These are phyloP conservation scores for Fusarium sp. DNA, from an alignment of 2,329 filamentous ascomycete species.

Conservation along the genomic window DNA sequence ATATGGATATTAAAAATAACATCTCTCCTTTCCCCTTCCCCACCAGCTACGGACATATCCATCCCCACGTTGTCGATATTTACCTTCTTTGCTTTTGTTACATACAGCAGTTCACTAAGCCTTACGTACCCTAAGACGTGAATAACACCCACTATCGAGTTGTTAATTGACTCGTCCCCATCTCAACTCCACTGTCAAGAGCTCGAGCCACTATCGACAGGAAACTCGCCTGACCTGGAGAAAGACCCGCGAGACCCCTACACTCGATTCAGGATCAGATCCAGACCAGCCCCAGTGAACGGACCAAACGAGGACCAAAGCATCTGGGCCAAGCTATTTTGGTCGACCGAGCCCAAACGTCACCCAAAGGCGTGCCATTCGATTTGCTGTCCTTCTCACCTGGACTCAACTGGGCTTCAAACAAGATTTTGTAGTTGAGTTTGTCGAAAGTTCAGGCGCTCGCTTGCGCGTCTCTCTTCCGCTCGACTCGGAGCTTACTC, in stretches of 20 bases:
- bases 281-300: constrained; percentile 45
- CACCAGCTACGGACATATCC: constrained; percentile 14
- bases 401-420: constrained; percentile 5
- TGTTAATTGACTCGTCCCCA: constrained; percentile 36
- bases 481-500: constrained; percentile 9
- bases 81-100: constrained; percentile 11
- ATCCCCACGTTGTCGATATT: constrained; percentile 9
- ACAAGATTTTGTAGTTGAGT: constrained; percentile 20
- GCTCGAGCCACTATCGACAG: constrained; percentile 43
- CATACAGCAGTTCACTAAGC: constrained; percentile 22
- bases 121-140: constrained; percentile 31
- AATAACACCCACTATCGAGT: constrained; percentile 23
- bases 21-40: constrained; percentile 5
- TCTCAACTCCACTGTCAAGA: constrained; percentile 30
- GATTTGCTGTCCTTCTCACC: constrained; percentile 35
- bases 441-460: constrained; percentile 28
- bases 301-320: constrained; percentile 42
- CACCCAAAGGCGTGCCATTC: constrained; percentile 43
- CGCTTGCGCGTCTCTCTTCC: constrained; percentile 28
- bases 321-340: constrained; percentile 42
- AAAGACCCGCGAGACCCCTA: constrained; percentile 27
- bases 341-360: constrained; percentile 44
- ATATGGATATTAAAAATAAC: constrained; percentile 24
- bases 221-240: constrained; percentile 33
- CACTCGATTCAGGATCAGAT: constrained; percentile 48